Evolutionary conservation across 352 stramenopile species (phyloP).

Genomic region (Phytopythium delawarense): DNA sequence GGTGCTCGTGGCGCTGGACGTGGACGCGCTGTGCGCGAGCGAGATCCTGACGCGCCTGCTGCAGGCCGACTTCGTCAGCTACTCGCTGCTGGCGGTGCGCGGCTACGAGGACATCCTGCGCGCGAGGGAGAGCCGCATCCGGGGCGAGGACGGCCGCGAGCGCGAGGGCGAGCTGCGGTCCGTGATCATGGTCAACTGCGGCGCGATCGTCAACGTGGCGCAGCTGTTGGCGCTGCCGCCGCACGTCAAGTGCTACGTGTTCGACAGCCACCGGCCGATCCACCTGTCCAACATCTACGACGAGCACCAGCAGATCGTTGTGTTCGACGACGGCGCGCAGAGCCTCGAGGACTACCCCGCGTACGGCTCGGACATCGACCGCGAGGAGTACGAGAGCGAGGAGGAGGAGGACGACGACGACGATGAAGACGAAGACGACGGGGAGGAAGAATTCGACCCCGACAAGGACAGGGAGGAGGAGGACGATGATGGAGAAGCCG

Average conservation of each 20-base stretch:
- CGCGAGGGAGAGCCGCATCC: slow-evolving; percentile 65
- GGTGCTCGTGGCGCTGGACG: slow-evolving; percentile 92
- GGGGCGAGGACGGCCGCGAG: slow-evolving; percentile 32
- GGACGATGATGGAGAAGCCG: slow-evolving; percentile 47
- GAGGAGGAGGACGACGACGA: slow-evolving; percentile 57
- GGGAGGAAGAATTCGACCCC: slow-evolving; percentile 36
- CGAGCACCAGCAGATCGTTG: slow-evolving; percentile 63
- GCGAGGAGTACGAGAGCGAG: slow-evolving; percentile 49
- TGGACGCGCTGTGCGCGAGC: slow-evolving; percentile 93
- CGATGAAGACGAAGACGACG: slow-evolving; percentile 37
- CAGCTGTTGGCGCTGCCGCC: slow-evolving; percentile 70
- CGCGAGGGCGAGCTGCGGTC: slow-evolving; percentile 72
- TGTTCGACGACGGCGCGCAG: slow-evolving; percentile 80
- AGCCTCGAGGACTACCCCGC: slow-evolving; percentile 69
- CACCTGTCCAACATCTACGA: slow-evolving; percentile 97
- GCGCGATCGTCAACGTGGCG: slow-evolving; percentile 90
- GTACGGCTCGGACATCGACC: slow-evolving; percentile 80
- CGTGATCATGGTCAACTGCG: slow-evolving; percentile 94
- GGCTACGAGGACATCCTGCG: slow-evolving; percentile 85
- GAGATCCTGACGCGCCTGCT: slow-evolving; percentile 90
- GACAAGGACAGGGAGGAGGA: slow-evolving; percentile 57
- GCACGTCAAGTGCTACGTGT: slow-evolving; percentile 89
- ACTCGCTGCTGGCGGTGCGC: slow-evolving; percentile 66
- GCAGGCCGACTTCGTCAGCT: slow-evolving; percentile 74
- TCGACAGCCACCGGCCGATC: slow-evolving; percentile 94